Base-by-base conservation (phyloP, 1,284 basidiomycete species). In the Ustilago esculenta region DNA sequence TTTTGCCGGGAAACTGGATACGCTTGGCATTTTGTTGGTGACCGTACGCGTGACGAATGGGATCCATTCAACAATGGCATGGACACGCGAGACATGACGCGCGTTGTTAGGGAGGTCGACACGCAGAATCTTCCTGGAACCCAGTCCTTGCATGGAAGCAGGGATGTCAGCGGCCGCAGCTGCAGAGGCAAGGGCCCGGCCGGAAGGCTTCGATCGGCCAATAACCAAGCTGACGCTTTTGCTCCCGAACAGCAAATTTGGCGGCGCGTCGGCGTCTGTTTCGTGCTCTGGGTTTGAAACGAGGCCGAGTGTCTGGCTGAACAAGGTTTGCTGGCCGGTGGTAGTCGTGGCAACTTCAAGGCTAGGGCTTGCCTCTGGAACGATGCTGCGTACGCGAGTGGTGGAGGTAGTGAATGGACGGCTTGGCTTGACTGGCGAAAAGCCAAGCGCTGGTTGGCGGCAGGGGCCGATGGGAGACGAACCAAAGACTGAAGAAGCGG, bases 41-140 rank as follows among this genome's bases (percentile, higher is more conserved):
- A 32, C 48, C 0, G 53, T 18, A 33, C 58, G 54, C 24, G 52
- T 14, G 23, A 64, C 56, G 39, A 80, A 77, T 23, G 78, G 80
- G n/a, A 77, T 69, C 68, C 70, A 80, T n/a, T 77, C 76, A 25
- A 81, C 55, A 42, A 81, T 66, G 18, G 78, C 78, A 42, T 81
- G 80, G 14, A 73, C 49, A 18, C 80, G 72, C 35, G 72, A 75
- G 24, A 78, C 79, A 53, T 81, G 77, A 23, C 68, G 66, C 7
- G 79, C 79, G 5, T 60, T 55, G 35, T 66, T 66, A 18, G 80
- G 76, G 8, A 81, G 67, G 23, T 67, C 56, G 36, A 79, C 68
- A 21, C 68, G 63, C 17, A 69, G 51, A 24, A 67, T 44, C 14
- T 63, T 70, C 37, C 64, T 68, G 24, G 70, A 44, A 34, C 75